Evolutionary conservation across 2,329 filamentous ascomycete species (phyloP).

Genomic region (Pseudogymnoascus sp.): DNA sequence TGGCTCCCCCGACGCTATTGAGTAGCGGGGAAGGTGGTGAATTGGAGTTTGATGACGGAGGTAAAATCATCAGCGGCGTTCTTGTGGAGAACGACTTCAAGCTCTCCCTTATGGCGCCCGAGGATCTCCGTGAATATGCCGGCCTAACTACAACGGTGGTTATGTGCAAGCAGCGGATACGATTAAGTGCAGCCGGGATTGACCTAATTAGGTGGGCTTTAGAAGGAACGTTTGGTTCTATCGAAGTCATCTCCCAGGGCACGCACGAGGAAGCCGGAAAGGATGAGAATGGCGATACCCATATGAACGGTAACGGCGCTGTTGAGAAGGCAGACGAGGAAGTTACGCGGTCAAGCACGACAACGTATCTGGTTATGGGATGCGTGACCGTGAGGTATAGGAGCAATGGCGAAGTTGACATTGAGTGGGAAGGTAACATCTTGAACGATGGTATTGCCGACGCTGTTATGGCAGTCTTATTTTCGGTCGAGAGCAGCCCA

Average conservation of each 20-base stretch:
- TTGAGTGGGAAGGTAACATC: slow-evolving; percentile 97
- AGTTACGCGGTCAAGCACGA: slow-evolving; percentile 40
- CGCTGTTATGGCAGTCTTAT: slow-evolving; percentile 84
- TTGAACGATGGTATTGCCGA: slow-evolving; percentile 98
- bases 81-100: slow-evolving; percentile 98
- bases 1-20: slow-evolving; percentile 53
- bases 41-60: slow-evolving; percentile 36
- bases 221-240: slow-evolving; percentile 84
- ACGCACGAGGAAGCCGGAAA: slow-evolving; percentile 28
- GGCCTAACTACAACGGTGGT: slow-evolving; percentile 95
- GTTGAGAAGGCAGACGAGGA: slow-evolving; percentile 58
- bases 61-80: slow-evolving; percentile 71
- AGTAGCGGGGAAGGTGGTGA: slow-evolving; percentile 22
- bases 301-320: slow-evolving; percentile 31
- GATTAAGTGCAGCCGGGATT: slow-evolving; percentile 76
- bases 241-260: slow-evolving; percentile 56
- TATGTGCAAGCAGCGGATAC: slow-evolving; percentile 83
- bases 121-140: slow-evolving; percentile 91
- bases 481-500: slow-evolving; percentile 87
- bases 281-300: slow-evolving; percentile 33
- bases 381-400: slow-evolving; percentile 76
- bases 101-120: slow-evolving; percentile 90
- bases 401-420: slow-evolving; percentile 69
- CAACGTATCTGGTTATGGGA: slow-evolving; percentile 73
- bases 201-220: slow-evolving; percentile 91